Evolutionary conservation across 139 green algal species (phyloP).

Genomic region (Haematococcus lacustris): DNA sequence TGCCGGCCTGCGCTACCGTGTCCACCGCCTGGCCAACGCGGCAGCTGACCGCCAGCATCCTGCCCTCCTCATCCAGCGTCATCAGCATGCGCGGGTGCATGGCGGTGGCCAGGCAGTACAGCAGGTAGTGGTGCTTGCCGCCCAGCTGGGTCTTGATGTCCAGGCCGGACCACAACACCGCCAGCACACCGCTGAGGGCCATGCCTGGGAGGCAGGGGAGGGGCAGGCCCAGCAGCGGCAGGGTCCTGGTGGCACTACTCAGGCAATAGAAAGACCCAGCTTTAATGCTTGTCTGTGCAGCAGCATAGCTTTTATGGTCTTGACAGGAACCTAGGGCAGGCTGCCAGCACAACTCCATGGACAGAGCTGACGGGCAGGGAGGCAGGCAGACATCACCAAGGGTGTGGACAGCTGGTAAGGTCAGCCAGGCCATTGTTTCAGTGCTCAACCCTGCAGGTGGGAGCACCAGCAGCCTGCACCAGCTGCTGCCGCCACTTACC

Average conservation of each 20-base stretch:
- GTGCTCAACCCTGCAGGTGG: neutral
- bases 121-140: slow-evolving; percentile 85
- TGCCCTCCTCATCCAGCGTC: slow-evolving; percentile 84
- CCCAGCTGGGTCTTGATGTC: slow-evolving; percentile 75
- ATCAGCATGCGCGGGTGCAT: slow-evolving; percentile 95
- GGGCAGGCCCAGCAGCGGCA: neutral
- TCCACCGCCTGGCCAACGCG: slow-evolving; percentile 92
- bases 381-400: no score
- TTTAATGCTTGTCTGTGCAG: neutral
- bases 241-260: neutral
- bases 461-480: neutral
- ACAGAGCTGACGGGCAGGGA: no score
- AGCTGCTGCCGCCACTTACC: slow-evolving; percentile 17
- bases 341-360: neutral
- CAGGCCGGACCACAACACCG: slow-evolving; percentile 67
- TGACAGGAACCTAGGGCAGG: neutral
- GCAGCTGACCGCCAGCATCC: slow-evolving; percentile 75
- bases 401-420: no score
- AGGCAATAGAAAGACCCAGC: neutral
- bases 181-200: slow-evolving; percentile 73
- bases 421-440: no score
- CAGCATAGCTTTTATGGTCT: neutral
- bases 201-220: slow-evolving; percentile 50
- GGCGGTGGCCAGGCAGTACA: slow-evolving; percentile 85
- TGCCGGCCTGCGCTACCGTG: slow-evolving; percentile 82